Base-by-base conservation (phyloP, 1,139 yeast genomes). In the Protomyces inouyei region DNA sequence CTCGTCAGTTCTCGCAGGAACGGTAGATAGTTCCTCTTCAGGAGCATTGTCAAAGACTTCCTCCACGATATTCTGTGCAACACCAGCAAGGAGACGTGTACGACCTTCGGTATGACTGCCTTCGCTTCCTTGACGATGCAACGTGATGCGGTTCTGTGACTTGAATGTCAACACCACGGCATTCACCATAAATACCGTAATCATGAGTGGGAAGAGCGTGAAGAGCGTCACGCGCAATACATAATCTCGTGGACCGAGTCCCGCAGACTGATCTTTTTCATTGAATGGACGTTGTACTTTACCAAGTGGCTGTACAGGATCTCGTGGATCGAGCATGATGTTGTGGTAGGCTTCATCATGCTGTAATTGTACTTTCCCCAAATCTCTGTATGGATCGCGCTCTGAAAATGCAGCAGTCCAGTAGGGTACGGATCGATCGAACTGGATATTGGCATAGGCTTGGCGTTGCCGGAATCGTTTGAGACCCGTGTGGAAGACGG, bases 371-470 rank as follows among this genome's bases (percentile, higher is more conserved):
- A 57, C 60, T 8, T 57, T 57, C 9, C 55, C 43, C 46, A 65
- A 73, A 28, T 78, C 72, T 32, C 71, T 75, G 68, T 82, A 83
- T 3, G 86, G 86, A 68, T 81, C 80, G 60, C 73, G 73, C 59
- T 77, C 74, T 0, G 81, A 73, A 55, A 83, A 79, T 68, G 75
- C 82, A 0, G 85, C 74, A 0, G 86, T 82, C 72, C 77, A 82
- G 70, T 82, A 83, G 23, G 83, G 84, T 1, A 83, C 87, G 0
- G 85, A 80, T 56, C 86, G 79, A 73, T 92, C 98, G 73, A 88
- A 86, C 65, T 85, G 81, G 21, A 87, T 82, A 74, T 92, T 92
- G 8, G 97, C 89, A 68, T 89, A 77, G 6, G 84, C 72, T 3
- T 83, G 77, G 66, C 87, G 80, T 67, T 81, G 80, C 68, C 83